Base-by-base conservation (phyloP, 352 stramenopile genomes). In the Globisporangium rhizosaccharum region DNA sequence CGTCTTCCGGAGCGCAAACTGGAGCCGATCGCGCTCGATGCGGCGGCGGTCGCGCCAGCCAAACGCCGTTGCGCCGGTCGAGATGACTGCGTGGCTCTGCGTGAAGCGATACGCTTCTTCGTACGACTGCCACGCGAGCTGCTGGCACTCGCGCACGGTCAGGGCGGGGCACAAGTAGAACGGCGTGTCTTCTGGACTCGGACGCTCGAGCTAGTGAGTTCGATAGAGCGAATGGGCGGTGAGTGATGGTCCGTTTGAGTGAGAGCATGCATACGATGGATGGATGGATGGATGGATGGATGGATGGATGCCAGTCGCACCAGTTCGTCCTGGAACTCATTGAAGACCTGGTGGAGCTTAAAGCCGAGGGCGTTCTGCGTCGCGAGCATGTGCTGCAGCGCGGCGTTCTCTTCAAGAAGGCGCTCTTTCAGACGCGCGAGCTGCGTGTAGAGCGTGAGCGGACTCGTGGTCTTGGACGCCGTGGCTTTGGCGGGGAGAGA, bases 351-450 rank as follows among this genome's bases (percentile, higher is more conserved):
- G 49, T 73, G 53, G 30, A 79, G 62, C 53, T 67, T 73, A 23
- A 74, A 66, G 45, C 74, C 59, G 53, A 85, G 73, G 39, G 74
- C 67, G n/a, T 59, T 57, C 42, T 83, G 73, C n/a, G 68, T 61
- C 14, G 72, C 61, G 25, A 71, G 57, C n/a, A 76, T 61, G 14
- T 73, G 64, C 28, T 75, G 67, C 54, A 88, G 62, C 59, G 71
- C 59, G 10, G 82, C 68, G 53, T 87, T 84, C 55, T 82, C 77
- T 53, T 67, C 57, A 11, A 68, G 61, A 15, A 90, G 70, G 48
- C 67, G 62, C 53, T 90, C 75, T 30, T 82, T 82, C 20, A 73
- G 60, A 30, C 70, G 64, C 46, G 74, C 77, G 41, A 85, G 56
- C 47, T 83, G 60, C 62, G 74, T 69, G 62, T 88, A 90, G 30